Evolutionary conservation across 208 protist species (phyloP).

Genomic region (Novymonas esmeraldas): DNA sequence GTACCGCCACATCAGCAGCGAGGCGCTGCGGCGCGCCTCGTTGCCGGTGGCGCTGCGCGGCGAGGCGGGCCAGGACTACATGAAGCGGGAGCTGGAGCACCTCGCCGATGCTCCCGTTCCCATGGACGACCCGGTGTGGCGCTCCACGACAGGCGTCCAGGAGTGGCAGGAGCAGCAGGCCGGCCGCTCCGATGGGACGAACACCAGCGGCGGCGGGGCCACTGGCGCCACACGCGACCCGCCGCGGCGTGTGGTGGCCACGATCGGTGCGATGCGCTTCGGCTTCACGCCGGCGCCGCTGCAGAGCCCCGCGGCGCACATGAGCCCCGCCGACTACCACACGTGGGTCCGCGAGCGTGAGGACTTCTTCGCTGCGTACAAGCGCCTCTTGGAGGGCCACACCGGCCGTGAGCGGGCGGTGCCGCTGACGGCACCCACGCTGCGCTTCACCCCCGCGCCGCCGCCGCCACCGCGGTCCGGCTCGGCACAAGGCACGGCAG

Average conservation of each 20-base stretch:
- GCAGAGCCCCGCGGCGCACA: conserved; percentile 36
- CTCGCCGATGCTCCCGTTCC: conserved; percentile 12
- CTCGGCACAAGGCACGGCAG: background rate
- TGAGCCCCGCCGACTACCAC: conserved; percentile 51
- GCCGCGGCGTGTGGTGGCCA: conserved; percentile 41
- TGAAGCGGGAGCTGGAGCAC: conserved; percentile 44
- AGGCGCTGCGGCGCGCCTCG: conserved; percentile 34
- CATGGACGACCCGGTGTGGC: conserved; percentile 25
- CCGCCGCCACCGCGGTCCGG: background rate
- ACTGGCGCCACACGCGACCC: background rate
- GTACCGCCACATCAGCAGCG: conserved; percentile 38
- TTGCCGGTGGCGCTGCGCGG: conserved; percentile 57
- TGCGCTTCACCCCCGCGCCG: conserved; percentile 13
- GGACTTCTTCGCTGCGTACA: conserved; percentile 54
- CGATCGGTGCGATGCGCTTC: conserved; percentile 54
- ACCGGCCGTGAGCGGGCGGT: background rate
- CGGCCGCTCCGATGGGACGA: conserved; percentile 11
- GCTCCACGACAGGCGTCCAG: conserved; percentile 32
- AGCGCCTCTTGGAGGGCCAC: conserved; percentile 12
- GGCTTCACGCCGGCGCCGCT: conserved; percentile 54
- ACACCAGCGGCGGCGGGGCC: too few species aligned
- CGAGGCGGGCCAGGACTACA: conserved; percentile 69
- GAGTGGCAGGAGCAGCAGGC: conserved; percentile 37
- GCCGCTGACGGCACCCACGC: conserved; percentile 7
- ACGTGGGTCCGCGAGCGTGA: conserved; percentile 63